Base-by-base conservation (phyloP, 73 alveolate species). In the Symbiodinium pilosum region DNA sequence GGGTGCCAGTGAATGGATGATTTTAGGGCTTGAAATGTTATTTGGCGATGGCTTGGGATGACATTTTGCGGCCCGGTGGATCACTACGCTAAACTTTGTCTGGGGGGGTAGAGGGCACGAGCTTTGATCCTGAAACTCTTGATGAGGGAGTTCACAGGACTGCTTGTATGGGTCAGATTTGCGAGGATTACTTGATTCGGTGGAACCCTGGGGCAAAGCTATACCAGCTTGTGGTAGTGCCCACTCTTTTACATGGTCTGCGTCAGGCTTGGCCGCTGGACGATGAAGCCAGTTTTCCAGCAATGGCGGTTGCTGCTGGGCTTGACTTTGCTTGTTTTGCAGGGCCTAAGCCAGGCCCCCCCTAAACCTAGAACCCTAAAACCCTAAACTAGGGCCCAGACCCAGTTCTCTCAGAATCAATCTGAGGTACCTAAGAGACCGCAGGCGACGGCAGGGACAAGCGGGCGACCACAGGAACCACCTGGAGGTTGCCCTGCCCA, bases 211-310 rank as follows among this genome's bases (percentile, higher is more conserved):
- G 59, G 14, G 59, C 6, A 47, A 47, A 47, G 59, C 21, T 14
- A 9, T 6, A 47, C 14, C 21, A 47, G 21, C 14, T 47, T 47
- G 6, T 6, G 59, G 6, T 14, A 47, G 59, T 47, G 59, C 14
- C 59, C 14, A 14, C 28, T 64, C n/a, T n/a, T n/a, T n/a, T n/a
- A n/a, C n/a, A n/a, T n/a, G n/a, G 43, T 39, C 64, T 20, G 21
- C 42, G 91, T 40, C 59, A 88, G 95, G 95, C 87, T 88, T 24
- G 95, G 95, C 38, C 86, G 87, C 18, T 88, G 95, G 95, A 88
- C 95, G 73, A 39, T 64, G 87, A 42, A n/a, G 73, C 95, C 95
- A 26, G 75, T 84, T 40, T 88, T 88, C 87, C 87, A 84, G 40
- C 95, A 84, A 6, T 88, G 75, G 39, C 73, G 26, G 86, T 40